phyloP scores from a whole-genome alignment of 164 flowering plant genomes.

The Warburgia ugandensis region DNA sequence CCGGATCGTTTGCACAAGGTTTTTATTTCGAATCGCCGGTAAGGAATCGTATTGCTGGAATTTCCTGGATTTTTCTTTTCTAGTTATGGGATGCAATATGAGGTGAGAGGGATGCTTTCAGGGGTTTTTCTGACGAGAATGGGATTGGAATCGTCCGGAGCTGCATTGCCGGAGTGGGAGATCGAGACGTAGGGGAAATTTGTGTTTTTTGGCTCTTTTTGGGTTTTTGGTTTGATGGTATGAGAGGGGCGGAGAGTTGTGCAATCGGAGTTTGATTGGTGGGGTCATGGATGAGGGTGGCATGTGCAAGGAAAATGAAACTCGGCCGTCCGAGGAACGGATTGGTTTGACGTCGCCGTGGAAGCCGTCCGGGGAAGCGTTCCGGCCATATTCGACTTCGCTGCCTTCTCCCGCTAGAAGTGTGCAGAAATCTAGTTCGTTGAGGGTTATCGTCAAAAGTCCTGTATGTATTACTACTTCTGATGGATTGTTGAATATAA shows the following conservation, averaged over 20 bases:
- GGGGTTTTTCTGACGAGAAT: constrained; percentile 12
- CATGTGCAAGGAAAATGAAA: constrained; percentile 23
- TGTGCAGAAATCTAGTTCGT: constrained; percentile 26
- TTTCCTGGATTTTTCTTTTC: too few species aligned
- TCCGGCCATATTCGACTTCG: constrained; percentile 29
- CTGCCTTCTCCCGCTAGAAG: background rate
- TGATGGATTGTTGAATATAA: too few species aligned
- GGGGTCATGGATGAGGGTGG: constrained; percentile 51
- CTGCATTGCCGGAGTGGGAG: background rate
- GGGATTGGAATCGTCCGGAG: constrained; percentile 62
- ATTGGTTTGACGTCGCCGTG: constrained; percentile 19
- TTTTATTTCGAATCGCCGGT: too few species aligned
- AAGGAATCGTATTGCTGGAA: too few species aligned
- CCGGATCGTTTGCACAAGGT: too few species aligned
- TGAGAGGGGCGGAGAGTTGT: background rate
- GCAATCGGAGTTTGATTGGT: constrained; percentile 7
- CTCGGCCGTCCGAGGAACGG: constrained; percentile 4
- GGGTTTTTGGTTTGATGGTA: background rate
- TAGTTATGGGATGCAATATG: too few species aligned
- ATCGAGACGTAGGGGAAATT: constrained; percentile 1
- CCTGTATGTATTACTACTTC: constrained; percentile 31
- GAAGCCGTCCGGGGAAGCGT: constrained; percentile 49
- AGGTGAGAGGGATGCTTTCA: background rate
- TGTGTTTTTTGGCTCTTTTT: background rate
- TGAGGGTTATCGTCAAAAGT: constrained; percentile 48